Conservation (phyloP, 2,329 filamentous ascomycete species). For the Sporothrix brasiliensis region DNA sequence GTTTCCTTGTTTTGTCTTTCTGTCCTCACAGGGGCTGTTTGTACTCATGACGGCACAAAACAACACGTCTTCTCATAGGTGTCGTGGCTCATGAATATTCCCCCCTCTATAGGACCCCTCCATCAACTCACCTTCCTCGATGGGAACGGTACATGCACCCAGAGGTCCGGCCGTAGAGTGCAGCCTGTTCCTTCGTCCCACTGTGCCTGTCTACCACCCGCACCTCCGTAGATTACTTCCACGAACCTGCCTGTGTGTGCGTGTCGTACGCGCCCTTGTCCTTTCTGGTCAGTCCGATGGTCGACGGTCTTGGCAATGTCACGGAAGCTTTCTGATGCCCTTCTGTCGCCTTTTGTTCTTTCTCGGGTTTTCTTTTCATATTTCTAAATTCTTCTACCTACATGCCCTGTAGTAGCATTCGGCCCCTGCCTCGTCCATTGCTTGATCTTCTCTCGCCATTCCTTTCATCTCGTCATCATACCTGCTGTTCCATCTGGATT, state of each 20-base stretch:
- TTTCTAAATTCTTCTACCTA: neutral
- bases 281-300: slow-evolving; percentile 19
- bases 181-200: neutral
- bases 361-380: neutral
- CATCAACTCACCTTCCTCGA: neutral
- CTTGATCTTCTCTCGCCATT: neutral
- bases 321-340: slow-evolving; percentile 7
- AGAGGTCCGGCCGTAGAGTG: slow-evolving; percentile 5
- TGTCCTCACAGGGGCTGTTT: neutral
- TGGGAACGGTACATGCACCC: neutral
- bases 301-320: slow-evolving; percentile 23
- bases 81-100: neutral
- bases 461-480: neutral
- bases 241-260: slow-evolving; percentile 16
- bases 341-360: neutral
- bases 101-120: neutral
- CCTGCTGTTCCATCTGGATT: neutral
- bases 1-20: neutral
- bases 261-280: neutral
- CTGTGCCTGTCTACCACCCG: neutral
- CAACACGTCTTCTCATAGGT: neutral
- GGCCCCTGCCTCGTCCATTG: neutral
- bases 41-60: neutral
- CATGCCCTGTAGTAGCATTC: neutral
- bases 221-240: slow-evolving; percentile 22